Conservation (phyloP, 2,329 filamentous ascomycete species). For the Fusarium oxysporum region DNA sequence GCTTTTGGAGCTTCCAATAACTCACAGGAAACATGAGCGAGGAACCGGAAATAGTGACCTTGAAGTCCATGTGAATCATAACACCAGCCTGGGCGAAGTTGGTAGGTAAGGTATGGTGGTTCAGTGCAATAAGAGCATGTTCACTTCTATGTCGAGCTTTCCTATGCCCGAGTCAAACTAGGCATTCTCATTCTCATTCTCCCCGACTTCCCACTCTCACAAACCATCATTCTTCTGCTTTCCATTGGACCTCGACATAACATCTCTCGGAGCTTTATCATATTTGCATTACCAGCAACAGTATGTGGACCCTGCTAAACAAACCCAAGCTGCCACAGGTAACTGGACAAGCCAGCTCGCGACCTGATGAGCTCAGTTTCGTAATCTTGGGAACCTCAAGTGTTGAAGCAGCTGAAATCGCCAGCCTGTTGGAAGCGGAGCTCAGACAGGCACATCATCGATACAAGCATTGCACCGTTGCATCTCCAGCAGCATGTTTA, state of each 20-base stretch:
- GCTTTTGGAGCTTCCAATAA: not conserved
- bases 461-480: not conserved
- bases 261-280: not conserved
- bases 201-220: not conserved
- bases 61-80: not conserved
- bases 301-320: conserved; percentile 58
- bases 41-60: too few relatives aligned
- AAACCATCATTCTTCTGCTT: not conserved
- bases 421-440: not conserved
- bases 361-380: not conserved
- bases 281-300: not conserved
- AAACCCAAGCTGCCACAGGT: too few relatives aligned
- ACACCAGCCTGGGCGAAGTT: not conserved
- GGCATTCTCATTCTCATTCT: not conserved
- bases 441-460: not conserved
- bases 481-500: conserved; percentile 33
- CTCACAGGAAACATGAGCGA: not conserved
- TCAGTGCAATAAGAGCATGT: not conserved
- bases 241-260: not conserved
- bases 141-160: not conserved
- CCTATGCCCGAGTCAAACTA: not conserved
- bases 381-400: not conserved
- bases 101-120: not conserved
- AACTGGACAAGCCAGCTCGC: too few relatives aligned
- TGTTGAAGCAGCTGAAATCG: not conserved